Base-by-base conservation (phyloP, 202 grass and related monocot species). In the Digitaria exilis region DNA sequence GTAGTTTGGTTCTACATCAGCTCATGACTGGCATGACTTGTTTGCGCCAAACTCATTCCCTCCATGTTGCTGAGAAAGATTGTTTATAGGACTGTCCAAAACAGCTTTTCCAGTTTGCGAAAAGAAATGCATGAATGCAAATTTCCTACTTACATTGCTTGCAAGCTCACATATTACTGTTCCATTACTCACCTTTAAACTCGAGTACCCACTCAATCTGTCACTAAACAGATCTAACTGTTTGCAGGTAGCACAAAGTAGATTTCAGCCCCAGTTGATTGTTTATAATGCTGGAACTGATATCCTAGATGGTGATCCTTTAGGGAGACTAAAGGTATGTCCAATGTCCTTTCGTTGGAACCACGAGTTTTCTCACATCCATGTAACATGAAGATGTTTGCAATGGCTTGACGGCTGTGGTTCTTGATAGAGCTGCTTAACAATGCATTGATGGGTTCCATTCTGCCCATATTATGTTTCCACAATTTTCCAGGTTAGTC, bases 261-360 rank as follows among this genome's bases (percentile, higher is more conserved):
- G 80, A 37, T 95, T 92, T 77, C 60, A 84, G 68, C 85, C 90
- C 21, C 79, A 88, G 57, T 88, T 95, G 85, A 56, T 92, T 79
- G 71, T 92, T 58, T 95, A 87, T 55, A 92, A 90, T 77, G 83
- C 88, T 84, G 85, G 85, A 69, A 95, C 77, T 25, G 93, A 92
- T 86, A 86, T 90, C 71, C 71, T 89, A 19, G 83, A 90, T 75
- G 93, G 90, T 42, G 93, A 95, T 89, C 87, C 90, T 48, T 92
- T 95, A 76, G 85, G 90, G 29, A 85, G 80, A 73, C 45, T 95
- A 60, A 92, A 88, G 87, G 87, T 95, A 82, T n/a, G 51, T 43
- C 4, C 44, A 92, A 82, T n/a, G 43, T 50, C 4, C 44, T 66
- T 46, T 29, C 14, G 34, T 18, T 21, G 56, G 28, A 59, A 55